A percentile compares a stretch with the other conserved stretches of the same genome.
These are phyloP conservation scores for Pythium sukuiense DNA, from an alignment of 352 stramenopile species.

Conservation along the genomic window DNA sequence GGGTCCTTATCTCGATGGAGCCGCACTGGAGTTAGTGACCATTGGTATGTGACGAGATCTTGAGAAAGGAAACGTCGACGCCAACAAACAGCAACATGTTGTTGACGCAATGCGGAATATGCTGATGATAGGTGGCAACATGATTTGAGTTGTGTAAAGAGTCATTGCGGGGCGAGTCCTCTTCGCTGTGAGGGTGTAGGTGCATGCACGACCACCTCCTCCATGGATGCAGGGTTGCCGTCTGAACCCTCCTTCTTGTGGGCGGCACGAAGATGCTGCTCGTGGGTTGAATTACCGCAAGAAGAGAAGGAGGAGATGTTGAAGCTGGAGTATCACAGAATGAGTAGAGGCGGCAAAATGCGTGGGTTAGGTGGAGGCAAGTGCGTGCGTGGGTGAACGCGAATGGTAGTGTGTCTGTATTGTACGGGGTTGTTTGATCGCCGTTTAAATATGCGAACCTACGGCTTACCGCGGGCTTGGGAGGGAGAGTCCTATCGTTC, in stretches of 20 bases:
- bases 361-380: not conserved
- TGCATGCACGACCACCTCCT: too few species aligned
- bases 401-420: slow-evolving; percentile 6
- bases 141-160: too few species aligned
- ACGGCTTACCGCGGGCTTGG: not conserved
- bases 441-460: slow-evolving; percentile 10
- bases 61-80: not conserved
- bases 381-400: not conserved
- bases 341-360: not conserved
- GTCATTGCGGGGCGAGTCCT: too few species aligned
- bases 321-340: not conserved
- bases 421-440: slow-evolving; percentile 9
- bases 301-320: not conserved
- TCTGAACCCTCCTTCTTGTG: too few species aligned
- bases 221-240: too few species aligned
- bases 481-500: slow-evolving; percentile 6
- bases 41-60: not conserved
- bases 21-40: not conserved
- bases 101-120: not conserved
- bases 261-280: not conserved
- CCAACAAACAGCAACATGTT: not conserved
- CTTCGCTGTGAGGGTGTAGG: too few species aligned
- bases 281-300: slow-evolving; percentile 1
- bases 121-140: too few species aligned
- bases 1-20: too few species aligned